Conservation (phyloP, 2,329 filamentous ascomycete genomes). For the Phoma sp. region DNA sequence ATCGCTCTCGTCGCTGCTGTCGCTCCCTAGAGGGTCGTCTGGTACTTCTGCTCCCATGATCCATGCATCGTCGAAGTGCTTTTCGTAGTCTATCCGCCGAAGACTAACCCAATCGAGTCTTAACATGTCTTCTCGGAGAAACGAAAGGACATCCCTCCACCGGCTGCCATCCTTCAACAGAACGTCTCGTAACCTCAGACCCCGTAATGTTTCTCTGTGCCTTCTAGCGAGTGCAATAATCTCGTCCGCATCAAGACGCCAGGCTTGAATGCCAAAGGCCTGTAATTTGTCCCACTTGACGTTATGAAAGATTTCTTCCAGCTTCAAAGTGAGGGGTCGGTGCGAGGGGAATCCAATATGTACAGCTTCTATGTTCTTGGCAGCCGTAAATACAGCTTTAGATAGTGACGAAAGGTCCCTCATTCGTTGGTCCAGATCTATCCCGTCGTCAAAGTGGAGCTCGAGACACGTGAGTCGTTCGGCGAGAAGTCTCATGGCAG, state of each 20-base stretch:
- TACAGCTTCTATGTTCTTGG: constrained; percentile 67
- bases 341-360: constrained; percentile 70
- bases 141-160: constrained; percentile 67
- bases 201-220: constrained; percentile 64
- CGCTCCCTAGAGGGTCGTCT: constrained; percentile 55
- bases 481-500: constrained; percentile 60
- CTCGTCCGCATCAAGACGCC: constrained; percentile 67
- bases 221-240: constrained; percentile 65
- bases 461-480: constrained; percentile 68
- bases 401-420: constrained; percentile 65
- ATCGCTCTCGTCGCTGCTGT: constrained; percentile 51
- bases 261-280: constrained; percentile 70
- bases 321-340: constrained; percentile 62
- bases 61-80: constrained; percentile 59
- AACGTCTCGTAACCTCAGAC: constrained; percentile 67
- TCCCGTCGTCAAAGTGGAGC: constrained; percentile 67
- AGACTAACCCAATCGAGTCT: constrained; percentile 69
- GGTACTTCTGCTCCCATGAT: constrained; percentile 58
- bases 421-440: constrained; percentile 65
- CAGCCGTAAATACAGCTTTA: constrained; percentile 63
- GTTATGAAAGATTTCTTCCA: constrained; percentile 69
- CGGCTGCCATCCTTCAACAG: constrained; percentile 65
- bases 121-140: constrained; percentile 64
- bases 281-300: constrained; percentile 67
- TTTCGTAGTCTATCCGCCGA: constrained; percentile 67